These are phyloP conservation scores for Aureobasidium sp. DNA, from an alignment of 2,329 filamentous ascomycete species.

Conservation along the genomic window DNA sequence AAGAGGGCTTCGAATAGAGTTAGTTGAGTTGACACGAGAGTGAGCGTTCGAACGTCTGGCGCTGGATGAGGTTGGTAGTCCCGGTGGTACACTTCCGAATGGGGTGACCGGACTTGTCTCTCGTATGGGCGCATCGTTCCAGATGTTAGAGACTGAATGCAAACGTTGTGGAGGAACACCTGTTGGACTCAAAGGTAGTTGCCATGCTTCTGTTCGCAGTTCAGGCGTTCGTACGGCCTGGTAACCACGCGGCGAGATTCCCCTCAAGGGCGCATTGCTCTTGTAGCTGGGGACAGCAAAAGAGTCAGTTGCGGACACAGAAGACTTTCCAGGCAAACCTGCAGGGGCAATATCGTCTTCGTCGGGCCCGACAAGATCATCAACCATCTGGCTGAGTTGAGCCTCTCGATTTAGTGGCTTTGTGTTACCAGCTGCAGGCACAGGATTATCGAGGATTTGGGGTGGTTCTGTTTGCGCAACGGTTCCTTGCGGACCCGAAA, in stretches of 20 bases:
- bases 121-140: constrained; percentile 20
- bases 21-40: constrained; percentile 38
- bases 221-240: constrained; percentile 6
- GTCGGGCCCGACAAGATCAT: constrained; percentile 45
- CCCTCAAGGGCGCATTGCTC: neutral
- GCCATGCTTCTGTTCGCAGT: constrained; percentile 8
- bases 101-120: constrained; percentile 10
- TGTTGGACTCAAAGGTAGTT: constrained; percentile 1
- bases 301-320: neutral
- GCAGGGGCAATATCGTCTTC: constrained; percentile 31
- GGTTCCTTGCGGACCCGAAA: neutral
- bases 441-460: neutral
- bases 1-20: constrained; percentile 32
- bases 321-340: neutral
- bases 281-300: neutral
- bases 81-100: neutral
- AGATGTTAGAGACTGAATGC: constrained; percentile 27
- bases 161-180: constrained; percentile 20
- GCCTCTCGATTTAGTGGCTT: constrained; percentile 33
- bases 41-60: constrained; percentile 23
- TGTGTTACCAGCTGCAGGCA: constrained; percentile 3
- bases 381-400: constrained; percentile 53
- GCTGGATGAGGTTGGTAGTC: neutral
- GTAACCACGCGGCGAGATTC: neutral
- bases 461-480: neutral